Evolutionary conservation across 495 filamentous ascomycete species (phyloP).

Genomic region (Rhypophila decipiens): DNA sequence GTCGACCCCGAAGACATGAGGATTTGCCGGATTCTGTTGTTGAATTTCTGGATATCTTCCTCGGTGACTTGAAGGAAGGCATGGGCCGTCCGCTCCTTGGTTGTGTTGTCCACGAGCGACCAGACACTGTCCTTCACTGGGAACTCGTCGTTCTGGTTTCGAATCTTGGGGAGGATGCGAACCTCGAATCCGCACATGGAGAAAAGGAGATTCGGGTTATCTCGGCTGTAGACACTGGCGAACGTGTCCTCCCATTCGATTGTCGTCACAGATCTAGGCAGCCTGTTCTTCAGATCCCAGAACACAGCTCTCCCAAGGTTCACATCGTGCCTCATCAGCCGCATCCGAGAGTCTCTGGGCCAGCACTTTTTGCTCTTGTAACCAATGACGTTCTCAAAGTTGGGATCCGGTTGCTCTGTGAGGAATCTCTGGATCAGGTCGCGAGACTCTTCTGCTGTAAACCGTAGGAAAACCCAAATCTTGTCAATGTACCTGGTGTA

Average conservation of each 20-base stretch:
- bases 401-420: conserved; percentile 96
- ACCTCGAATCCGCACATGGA: conserved; percentile 99
- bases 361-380: conserved; percentile 99
- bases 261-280: conserved; percentile 90
- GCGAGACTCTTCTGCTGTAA: conserved; percentile 85
- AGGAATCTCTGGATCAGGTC: conserved; percentile 97
- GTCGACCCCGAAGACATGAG: conserved; percentile 98
- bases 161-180: conserved; percentile 89
- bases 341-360: conserved; percentile 96
- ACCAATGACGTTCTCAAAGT: conserved; percentile 98
- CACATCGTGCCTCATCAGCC: conserved; percentile 98
- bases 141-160: conserved; percentile 94
- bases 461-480: conserved; percentile 97
- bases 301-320: conserved; percentile 97
- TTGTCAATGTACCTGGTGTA: conserved; percentile 98
- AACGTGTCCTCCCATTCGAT: conserved; percentile 99
- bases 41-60: conserved; percentile 98
- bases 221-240: conserved; percentile 95
- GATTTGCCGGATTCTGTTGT: conserved; percentile 97
- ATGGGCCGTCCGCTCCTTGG: conserved; percentile 94
- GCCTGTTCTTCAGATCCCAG: conserved; percentile 97
- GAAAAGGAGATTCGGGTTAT: conserved; percentile 96
- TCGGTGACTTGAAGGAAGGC: conserved; percentile 98
- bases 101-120: conserved; percentile 92
- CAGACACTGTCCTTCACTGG: conserved; percentile 96